Base-by-base conservation (phyloP, 23 red algal species). In the Gracilaria gracilis region DNA sequence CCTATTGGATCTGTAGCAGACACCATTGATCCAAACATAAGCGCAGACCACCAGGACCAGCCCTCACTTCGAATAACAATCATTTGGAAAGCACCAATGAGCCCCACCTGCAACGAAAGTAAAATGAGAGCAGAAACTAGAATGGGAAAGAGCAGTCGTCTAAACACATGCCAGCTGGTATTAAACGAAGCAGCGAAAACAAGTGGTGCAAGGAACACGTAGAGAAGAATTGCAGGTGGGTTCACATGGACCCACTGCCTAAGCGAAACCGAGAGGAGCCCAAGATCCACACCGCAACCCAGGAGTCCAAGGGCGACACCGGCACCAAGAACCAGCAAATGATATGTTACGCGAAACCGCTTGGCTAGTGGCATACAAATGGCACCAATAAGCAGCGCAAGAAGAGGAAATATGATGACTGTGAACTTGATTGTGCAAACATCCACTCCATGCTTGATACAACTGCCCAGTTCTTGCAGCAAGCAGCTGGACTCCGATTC, bases 21-120 rank as follows among this genome's bases (percentile, higher is more conserved):
- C 24, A 98, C 66, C 89, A 98, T 93, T 13, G 96, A 65, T 20
- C 96, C 96, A 79, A 95, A 98, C 93, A 98, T 95, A 59, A 93
- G 90, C 29, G 91, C 96, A 9, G 93, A 71, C 54, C 80, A 95
- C 81, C 89, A 94, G 14, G 70, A 65, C 96, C 96, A 98, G 28
- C 65, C 92, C 15, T 77, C 74, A 25, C 38, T 80, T 32, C 85
- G 84, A 67, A 98, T 87, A 28, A 93, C 89, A 31, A 86, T 67
- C 53, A 73, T 90, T 66, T 90, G 91, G 24, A 95, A 98, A 23
- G 80, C 79, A 50, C 77, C 93, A 25, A 95, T 59, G 50, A 95
- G 79, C 17, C 75, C 73, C 34, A 81, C 95, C 37, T 97, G 89
- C 31, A 94, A 49, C 7, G 89, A 29, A 19, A 98, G 88, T 12